Base-by-base conservation (phyloP, 176 grass and related monocot species). In the Phoenix dactylifera region DNA sequence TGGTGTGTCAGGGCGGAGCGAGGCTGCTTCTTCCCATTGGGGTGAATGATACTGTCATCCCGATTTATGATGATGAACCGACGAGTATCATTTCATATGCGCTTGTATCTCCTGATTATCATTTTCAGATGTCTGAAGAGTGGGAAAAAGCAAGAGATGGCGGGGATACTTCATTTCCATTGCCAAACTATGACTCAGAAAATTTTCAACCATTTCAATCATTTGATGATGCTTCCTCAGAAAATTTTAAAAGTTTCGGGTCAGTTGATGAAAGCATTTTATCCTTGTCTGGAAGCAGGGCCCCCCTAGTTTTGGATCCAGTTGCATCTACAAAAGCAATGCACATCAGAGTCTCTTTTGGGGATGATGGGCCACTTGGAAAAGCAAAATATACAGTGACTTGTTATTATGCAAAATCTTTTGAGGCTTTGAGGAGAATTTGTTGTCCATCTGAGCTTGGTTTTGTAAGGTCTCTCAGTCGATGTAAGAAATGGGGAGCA, bases 401-500 rank as follows among this genome's bases (percentile, higher is more conserved):
- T 15, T 89, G 93, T 66, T 98, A 98, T 67, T 89, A 80, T 76
- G 93, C 87, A 32, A 92, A 92, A 82, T 82, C 35, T 67, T 98
- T 98, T 73, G 87, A 98, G 62, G 69, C 71, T 4, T 85, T 97
- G 50, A 91, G 93, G 65, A 92, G 62, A 71, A 88, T 79, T 77
- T 97, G 93, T 44, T 98, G 93, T 68, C 93, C 93, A 66, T 88
- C 75, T 24, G 93, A 92, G 60, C 44, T 83, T 60, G 84, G 92
- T 54, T 98, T 92, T 78, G 55, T 92, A 26, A 92, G 93, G 57
- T 98, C 93, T 30, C 77, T 92, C 62, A 88, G 93, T 67, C 81
- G 93, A 50, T 92, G 87, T 61, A 92, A 92, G 74, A 92, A 92
- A 78, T 98, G 87, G 87, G 87, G 84, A 53, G 87, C 93, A 64